Percentiles rank a stretch among this genome's conserved stretches.
Evolutionary conservation across 2,329 filamentous ascomycete species (phyloP).

Genomic region (Dothistroma septosporum): DNA sequence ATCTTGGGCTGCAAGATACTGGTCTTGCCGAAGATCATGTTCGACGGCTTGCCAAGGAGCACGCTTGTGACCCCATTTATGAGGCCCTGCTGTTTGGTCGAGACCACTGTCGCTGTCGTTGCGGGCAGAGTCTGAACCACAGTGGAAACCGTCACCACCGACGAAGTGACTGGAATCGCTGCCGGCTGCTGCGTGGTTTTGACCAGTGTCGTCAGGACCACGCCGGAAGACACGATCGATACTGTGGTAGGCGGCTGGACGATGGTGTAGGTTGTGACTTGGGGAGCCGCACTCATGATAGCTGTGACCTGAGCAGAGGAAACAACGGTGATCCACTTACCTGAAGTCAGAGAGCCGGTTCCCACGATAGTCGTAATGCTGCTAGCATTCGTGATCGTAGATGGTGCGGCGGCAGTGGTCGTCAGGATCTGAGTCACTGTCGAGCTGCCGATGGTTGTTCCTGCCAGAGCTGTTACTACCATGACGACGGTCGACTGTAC

Average conservation of each 20-base stretch:
- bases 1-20: too few species aligned
- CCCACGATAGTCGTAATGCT: background rate
- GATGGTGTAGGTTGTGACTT: background rate
- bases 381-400: background rate
- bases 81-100: too few species aligned
- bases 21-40: too few species aligned
- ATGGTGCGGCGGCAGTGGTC: background rate
- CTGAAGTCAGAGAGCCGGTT: background rate
- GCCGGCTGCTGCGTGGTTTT: background rate
- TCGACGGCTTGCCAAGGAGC: too few species aligned
- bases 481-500: slow-evolving; percentile 12
- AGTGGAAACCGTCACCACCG: too few species aligned
- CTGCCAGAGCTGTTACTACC: slow-evolving; percentile 17
- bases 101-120: too few species aligned
- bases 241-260: background rate
- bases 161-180: background rate
- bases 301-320: background rate
- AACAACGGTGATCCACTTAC: background rate
- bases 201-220: background rate
- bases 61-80: too few species aligned
- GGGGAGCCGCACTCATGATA: background rate
- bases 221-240: background rate
- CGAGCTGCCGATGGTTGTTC: slow-evolving; percentile 3
- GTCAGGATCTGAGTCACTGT: background rate
- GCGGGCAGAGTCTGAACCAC: too few species aligned